These are phyloP conservation scores for Ophiosphaerella herpotricha DNA, from an alignment of 2,329 filamentous ascomycete genomes.

Conservation along the genomic window DNA sequence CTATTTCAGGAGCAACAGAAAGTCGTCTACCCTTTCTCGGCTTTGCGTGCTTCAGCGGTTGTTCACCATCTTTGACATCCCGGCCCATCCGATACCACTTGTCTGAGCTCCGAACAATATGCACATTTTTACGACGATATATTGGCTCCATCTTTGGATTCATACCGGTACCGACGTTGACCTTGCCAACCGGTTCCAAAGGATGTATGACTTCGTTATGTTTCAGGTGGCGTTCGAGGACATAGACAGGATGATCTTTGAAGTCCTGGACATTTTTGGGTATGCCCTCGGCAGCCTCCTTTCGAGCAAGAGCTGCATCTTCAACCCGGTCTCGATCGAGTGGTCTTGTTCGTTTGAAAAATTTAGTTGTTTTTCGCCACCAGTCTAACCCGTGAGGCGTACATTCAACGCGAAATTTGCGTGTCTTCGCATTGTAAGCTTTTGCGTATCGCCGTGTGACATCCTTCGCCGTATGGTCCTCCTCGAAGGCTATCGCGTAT, in stretches of 20 bases:
- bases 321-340: constrained; percentile 82
- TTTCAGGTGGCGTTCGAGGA: constrained; percentile 81
- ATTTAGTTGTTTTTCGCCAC: constrained; percentile 58
- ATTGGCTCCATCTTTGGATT: constrained; percentile 72
- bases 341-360: constrained; percentile 41
- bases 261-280: constrained; percentile 86
- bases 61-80: constrained; percentile 74
- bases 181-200: constrained; percentile 73
- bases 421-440: constrained; percentile 87
- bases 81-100: constrained; percentile 91
- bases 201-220: constrained; percentile 82
- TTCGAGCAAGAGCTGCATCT: constrained; percentile 72
- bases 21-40: constrained; percentile 35
- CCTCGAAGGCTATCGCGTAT: constrained; percentile 86
- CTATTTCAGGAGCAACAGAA: constrained; percentile 35
- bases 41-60: constrained; percentile 73
- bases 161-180: constrained; percentile 66
- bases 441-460: constrained; percentile 88
- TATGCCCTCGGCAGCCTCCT: constrained; percentile 76
- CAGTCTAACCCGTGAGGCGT: constrained; percentile 61
- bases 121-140: constrained; percentile 81
- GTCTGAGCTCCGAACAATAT: constrained; percentile 75
- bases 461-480: constrained; percentile 76
- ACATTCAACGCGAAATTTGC: constrained; percentile 76
- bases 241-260: constrained; percentile 76